phyloP scores from a whole-genome alignment of 106 monocot species.

The Acorus gramineus region DNA sequence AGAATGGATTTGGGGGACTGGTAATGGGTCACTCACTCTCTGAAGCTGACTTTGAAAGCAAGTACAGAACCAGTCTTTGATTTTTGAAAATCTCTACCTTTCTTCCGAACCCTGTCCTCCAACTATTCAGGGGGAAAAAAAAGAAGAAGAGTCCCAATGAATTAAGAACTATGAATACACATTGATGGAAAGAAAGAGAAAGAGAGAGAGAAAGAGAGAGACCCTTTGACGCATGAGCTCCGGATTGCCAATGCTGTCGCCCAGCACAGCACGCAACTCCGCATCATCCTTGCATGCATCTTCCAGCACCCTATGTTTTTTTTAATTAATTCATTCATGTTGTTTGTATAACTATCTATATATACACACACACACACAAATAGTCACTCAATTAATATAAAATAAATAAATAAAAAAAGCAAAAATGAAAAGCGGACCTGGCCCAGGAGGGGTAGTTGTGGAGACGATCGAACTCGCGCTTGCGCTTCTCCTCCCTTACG shows the following conservation, averaged over 20 bases:
- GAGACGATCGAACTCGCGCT: conserved; percentile 51
- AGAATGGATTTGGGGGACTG: background rate
- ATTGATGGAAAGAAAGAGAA: background rate
- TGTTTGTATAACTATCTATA: no score
- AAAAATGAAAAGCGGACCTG: conserved; percentile 34
- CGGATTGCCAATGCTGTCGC: conserved; percentile 92
- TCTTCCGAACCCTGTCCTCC: conserved; percentile 76
- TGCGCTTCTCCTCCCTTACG: conserved; percentile 88
- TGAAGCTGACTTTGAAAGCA: conserved; percentile 95
- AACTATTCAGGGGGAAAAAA: conserved; percentile 28
- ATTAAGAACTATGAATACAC: no score
- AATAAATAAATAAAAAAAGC: background rate
- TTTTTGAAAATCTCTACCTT: conserved; percentile 79
- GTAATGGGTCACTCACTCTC: conserved; percentile 60
- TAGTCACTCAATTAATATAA: background rate
- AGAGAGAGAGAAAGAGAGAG: no score
- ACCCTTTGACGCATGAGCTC: conserved; percentile 95
- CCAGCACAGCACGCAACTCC: conserved; percentile 89
- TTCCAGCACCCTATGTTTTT: conserved; percentile 71
- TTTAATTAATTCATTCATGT: background rate
- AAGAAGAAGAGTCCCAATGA: no score
- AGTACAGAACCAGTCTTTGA: conserved; percentile 89
- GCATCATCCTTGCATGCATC: conserved; percentile 78
- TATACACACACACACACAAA: no score
- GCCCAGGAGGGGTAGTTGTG: conserved; percentile 92